Percentiles rank a stretch among this genome's conserved stretches.
Conservation (phyloP, 108 stramenopile species). For the Skeletonema potamos region DNA sequence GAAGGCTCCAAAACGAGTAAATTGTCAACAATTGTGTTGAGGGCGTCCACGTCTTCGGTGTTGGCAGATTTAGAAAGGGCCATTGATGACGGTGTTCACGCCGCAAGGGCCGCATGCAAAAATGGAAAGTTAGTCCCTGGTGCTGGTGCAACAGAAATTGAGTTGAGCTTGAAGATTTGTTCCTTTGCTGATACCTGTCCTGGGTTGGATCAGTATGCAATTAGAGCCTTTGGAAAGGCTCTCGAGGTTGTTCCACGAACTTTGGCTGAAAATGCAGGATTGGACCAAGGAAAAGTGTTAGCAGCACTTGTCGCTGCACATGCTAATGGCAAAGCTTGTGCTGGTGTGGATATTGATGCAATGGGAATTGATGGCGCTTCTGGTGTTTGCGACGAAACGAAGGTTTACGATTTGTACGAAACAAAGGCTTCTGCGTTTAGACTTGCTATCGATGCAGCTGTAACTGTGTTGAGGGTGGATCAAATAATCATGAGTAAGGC, state of each 20-base stretch:
- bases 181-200: conserved; percentile 87
- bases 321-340: conserved; percentile 70
- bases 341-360: conserved; percentile 88
- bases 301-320: conserved; percentile 91
- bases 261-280: conserved; percentile 96
- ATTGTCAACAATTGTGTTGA: conserved; percentile 92
- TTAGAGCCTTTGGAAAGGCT: conserved; percentile 96
- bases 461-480: conserved; percentile 96
- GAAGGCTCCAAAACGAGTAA: conserved; percentile 71
- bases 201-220: conserved; percentile 98
- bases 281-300: conserved; percentile 83
- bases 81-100: conserved; percentile 95
- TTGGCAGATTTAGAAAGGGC: conserved; percentile 97
- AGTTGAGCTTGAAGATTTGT: conserved; percentile 77
- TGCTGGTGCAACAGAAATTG: conserved; percentile 95
- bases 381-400: conserved; percentile 59
- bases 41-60: conserved; percentile 90
- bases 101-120: conserved; percentile 84
- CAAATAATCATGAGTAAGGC: conserved; percentile 99
- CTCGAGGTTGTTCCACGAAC: conserved; percentile 94
- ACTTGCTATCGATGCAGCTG: conserved; percentile 93
- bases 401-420: conserved; percentile 75
- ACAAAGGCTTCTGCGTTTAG: conserved; percentile 88
- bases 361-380: conserved; percentile 42
- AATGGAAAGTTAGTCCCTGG: conserved; percentile 93